These are phyloP conservation scores for Plasmopara halstedii DNA, from an alignment of 352 stramenopile genomes.

Conservation along the genomic window DNA sequence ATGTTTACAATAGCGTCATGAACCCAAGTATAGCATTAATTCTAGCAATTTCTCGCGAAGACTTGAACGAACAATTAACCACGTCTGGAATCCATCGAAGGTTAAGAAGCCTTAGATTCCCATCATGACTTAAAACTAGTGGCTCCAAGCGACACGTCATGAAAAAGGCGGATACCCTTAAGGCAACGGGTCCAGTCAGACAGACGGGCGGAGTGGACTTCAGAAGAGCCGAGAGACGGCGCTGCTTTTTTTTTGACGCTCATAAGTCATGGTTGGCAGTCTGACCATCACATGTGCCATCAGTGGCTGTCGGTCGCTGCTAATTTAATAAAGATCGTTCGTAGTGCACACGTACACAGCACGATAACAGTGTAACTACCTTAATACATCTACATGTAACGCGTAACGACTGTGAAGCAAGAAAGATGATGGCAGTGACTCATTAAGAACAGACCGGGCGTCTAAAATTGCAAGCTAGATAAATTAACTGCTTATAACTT, in stretches of 20 bases:
- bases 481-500: slow-evolving; percentile 30
- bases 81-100: too few relatives aligned
- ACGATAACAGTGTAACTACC: background rate
- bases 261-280: slow-evolving; percentile 14
- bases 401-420: background rate
- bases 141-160: too few relatives aligned
- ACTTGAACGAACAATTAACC: too few relatives aligned
- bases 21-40: too few relatives aligned
- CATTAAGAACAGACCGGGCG: background rate
- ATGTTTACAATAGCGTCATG: too few relatives aligned
- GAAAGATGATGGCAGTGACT: background rate
- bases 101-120: too few relatives aligned
- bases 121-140: too few relatives aligned
- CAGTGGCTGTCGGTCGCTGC: too few relatives aligned
- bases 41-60: too few relatives aligned
- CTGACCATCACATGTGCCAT: too few relatives aligned
- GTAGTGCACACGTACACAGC: background rate
- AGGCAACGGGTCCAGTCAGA: slow-evolving; percentile 3
- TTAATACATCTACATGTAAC: background rate
- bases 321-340: slow-evolving; percentile 1
- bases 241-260: slow-evolving; percentile 1
- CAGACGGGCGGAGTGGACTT: slow-evolving; percentile 22
- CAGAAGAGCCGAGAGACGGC: slow-evolving; percentile 11
- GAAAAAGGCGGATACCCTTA: slow-evolving; percentile 5
- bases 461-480: background rate